phyloP scores from a whole-genome alignment of 2,329 filamentous ascomycete genomes.

The Xylariales sp. region DNA sequence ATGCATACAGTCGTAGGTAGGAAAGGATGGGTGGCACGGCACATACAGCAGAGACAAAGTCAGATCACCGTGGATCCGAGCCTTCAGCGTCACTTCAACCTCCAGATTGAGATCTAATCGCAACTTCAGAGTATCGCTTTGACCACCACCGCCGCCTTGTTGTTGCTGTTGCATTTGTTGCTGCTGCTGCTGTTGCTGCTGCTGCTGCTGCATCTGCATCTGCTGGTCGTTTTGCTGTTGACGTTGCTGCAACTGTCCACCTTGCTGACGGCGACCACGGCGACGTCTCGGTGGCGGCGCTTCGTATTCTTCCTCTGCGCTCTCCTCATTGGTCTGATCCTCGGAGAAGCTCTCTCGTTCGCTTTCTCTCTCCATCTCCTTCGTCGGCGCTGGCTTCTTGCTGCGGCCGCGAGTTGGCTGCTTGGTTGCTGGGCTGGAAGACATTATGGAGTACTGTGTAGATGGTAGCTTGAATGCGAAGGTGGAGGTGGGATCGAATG shows the following conservation, averaged over 20 bases:
- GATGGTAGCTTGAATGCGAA: no score
- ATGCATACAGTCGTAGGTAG: no score
- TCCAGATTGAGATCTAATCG: constrained; percentile 77
- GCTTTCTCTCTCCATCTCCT: constrained; percentile 7
- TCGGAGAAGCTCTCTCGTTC: constrained; percentile 15
- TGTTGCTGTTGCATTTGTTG: constrained; percentile 9
- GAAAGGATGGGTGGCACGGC: not conserved
- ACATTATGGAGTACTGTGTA: not conserved
- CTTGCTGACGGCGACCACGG: constrained; percentile 13
- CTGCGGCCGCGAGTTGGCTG: constrained; percentile 1
- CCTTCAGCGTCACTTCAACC: constrained; percentile 81
- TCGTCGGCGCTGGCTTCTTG: not conserved
- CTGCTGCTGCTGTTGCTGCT: constrained; percentile 5
- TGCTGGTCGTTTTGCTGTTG: not conserved
- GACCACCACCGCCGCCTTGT: constrained; percentile 31
- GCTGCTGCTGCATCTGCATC: constrained; percentile 2
- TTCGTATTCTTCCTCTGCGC: constrained; percentile 21
- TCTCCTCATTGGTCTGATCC: constrained; percentile 19
- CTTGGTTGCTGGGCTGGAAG: constrained; percentile 6
- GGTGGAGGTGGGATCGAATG: no score
- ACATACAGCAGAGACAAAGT: constrained; percentile 65
- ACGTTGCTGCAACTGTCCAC: not conserved
- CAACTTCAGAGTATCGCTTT: constrained; percentile 63
- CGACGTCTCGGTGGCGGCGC: constrained; percentile 16
- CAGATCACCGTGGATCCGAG: constrained; percentile 78